phyloP scores from a whole-genome alignment of 2,329 filamentous ascomycete genomes.

The Xylariaceae sp. region DNA sequence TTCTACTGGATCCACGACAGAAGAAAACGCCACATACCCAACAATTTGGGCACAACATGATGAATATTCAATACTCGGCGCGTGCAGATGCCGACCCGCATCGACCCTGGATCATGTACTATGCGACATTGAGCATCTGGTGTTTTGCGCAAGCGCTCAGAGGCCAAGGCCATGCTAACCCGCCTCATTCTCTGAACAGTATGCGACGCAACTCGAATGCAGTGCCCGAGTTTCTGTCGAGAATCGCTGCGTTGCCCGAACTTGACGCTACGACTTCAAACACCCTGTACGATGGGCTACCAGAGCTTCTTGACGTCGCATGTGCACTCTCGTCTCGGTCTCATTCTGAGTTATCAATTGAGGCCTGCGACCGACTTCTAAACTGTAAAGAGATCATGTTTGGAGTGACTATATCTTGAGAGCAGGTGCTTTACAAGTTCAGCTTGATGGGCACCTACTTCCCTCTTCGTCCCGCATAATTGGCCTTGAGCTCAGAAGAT shows the following conservation, averaged over 20 bases:
- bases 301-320: constrained; percentile 45
- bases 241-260: constrained; percentile 67
- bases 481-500: too few species aligned
- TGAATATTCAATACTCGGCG: constrained; percentile 62
- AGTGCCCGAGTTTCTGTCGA: constrained; percentile 49
- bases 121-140: constrained; percentile 82
- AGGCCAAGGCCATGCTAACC: constrained; percentile 52
- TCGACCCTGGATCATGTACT: constrained; percentile 87
- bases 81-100: constrained; percentile 79
- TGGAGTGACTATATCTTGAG: constrained; percentile 20
- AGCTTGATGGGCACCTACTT: too few species aligned
- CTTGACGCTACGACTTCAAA: constrained; percentile 65
- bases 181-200: constrained; percentile 23
- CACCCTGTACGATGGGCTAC: constrained; percentile 58
- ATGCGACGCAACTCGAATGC: constrained; percentile 30
- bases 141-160: constrained; percentile 78
- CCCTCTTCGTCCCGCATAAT: too few species aligned
- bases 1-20: constrained; percentile 58
- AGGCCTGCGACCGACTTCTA: constrained; percentile 68
- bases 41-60: constrained; percentile 27
- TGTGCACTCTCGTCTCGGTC: constrained; percentile 43
- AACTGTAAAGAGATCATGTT: constrained; percentile 61
- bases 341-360: constrained; percentile 68
- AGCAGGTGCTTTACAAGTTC: background rate
- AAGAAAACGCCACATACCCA: constrained; percentile 24